Evolutionary conservation across 129 eudicot genomes (phyloP), one percentile per base, ranked within the genome.

Genomic region (Tagetes erecta): DNA sequence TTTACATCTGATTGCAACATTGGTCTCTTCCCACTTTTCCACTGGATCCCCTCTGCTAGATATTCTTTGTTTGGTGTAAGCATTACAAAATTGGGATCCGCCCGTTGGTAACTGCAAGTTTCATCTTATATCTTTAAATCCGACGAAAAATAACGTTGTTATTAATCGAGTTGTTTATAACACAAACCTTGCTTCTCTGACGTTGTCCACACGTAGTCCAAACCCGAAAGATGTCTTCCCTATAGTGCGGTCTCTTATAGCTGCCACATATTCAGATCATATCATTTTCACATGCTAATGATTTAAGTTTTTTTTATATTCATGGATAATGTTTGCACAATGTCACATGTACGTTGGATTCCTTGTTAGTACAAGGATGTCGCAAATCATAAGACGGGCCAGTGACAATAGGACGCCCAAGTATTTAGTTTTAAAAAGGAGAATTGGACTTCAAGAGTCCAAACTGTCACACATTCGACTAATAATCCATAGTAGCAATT

Each of bases 1-100:
- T 74, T 85, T 34, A 89, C 76, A 75, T 92, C 90, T 2, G 95
- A 85, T 79, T 87, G 91, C 36, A 89, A 68, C 78, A 92, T 65
- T 3, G 92, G 95, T 55, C 90, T 79, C 71, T 76, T 75, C 45
- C 96, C 94, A 6, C 73, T 78, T 78, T 92, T 85, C 94, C 98
- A 89, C 6, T 84, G 89, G 44, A 87, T 82, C 9, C 92, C 91
- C 69, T 89, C 96, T 8, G 96, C 98, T 46, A 89, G 70, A 80
- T 87, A 95, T 77, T 89, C 95, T 82, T 87, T 89, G 85, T 57
- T 87, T 37, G 96, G 95, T 42, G 87, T 87, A 83, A 92, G 87
- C 98, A 89, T 89, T 47, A 89, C 86, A 38, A 80, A 89, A 67
- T 89, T 92, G 3, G 95, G 95, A 81, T 92, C 96, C 58, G 95